Evolutionary conservation across 2,329 filamentous ascomycete genomes (phyloP).

Genomic region (Zymoseptoria pseudotritici): DNA sequence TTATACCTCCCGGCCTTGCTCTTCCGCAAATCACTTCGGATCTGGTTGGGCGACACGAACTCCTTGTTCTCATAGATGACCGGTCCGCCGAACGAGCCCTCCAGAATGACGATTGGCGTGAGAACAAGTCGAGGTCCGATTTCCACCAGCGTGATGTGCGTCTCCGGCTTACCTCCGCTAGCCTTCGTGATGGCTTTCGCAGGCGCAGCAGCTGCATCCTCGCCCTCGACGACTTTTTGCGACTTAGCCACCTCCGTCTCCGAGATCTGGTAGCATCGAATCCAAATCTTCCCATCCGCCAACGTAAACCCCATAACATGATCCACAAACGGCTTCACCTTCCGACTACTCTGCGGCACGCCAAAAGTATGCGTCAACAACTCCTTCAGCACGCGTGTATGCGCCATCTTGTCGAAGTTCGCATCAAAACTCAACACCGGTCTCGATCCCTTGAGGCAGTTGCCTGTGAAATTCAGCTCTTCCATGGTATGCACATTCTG

Average conservation of each 20-base stretch:
- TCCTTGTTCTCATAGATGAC: slow-evolving; percentile 98
- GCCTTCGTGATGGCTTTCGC: slow-evolving; percentile 34
- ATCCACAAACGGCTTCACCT: slow-evolving; percentile 92
- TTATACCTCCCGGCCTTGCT: slow-evolving; percentile 73
- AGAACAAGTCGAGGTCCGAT: slow-evolving; percentile 90
- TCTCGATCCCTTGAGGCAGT: slow-evolving; percentile 88
- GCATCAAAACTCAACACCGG: slow-evolving; percentile 88
- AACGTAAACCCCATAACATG: slow-evolving; percentile 89
- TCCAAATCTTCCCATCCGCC: slow-evolving; percentile 91
- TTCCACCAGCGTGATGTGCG: slow-evolving; percentile 77
- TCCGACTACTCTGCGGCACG: slow-evolving; percentile 78
- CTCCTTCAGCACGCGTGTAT: slow-evolving; percentile 79
- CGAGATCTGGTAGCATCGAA: slow-evolving; percentile 86
- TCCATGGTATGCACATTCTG: slow-evolving; percentile 86
- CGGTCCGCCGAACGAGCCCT: slow-evolving; percentile 89
- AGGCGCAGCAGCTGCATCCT: slow-evolving; percentile 22
- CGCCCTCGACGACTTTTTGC: slow-evolving; percentile 29
- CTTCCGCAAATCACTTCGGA: slow-evolving; percentile 71
- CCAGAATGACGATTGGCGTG: slow-evolving; percentile 89
- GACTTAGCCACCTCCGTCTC: slow-evolving; percentile 63
- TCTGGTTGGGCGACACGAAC: slow-evolving; percentile 89
- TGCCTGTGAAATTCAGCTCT: slow-evolving; percentile 92
- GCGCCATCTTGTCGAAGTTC: slow-evolving; percentile 62
- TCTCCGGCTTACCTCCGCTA: slow-evolving; percentile 44
- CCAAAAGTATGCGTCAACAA: slow-evolving; percentile 85